Base-by-base conservation (phyloP, 2,329 filamentous ascomycete species). In the Pyrenophora tritici-repentis region DNA sequence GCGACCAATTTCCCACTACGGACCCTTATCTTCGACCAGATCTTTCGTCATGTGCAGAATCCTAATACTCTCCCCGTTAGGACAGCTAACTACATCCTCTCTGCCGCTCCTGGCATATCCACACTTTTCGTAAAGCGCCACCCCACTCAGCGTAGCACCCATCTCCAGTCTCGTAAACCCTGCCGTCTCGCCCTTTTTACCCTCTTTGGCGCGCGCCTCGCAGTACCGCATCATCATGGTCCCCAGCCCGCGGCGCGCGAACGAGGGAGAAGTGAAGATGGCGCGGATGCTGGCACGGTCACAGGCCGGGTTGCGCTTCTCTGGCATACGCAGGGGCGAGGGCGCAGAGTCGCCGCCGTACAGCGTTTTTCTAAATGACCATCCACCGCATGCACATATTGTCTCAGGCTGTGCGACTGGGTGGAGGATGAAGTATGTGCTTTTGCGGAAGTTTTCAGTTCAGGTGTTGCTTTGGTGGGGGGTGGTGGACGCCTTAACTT, bases 211-310 rank as follows among this genome's bases (percentile, higher is more conserved):
- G 4, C 53, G 54, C 41, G 48, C 60, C 46, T 73, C 70, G 42
- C 70, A 73, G 50, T 68, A 64, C 57, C 70, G 56, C 70, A 73
- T 72, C 67, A 73, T 64, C 70, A 72, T 73, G 2, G 69, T 73
- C 1, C 70, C 70, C 6, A 73, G 57, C 0, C 68, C 68, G 4
- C 55, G 57, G 2, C 68, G 59, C 32, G 66, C 65, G 43, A 53
- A 70, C 6, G 50, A 53, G 1, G 70, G 70, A 53, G 63, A 50
- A 40, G 70, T 73, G 54, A 73, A 73, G 22, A 73, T 73, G 2
- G 70, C 70, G 4, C 70, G 56, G 40, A 73, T 72, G 22, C 64
- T 68, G 12, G 70, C 70, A 3, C 68, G 60, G 31, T 72, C 69
- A 3, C 29, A 50, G 3, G 29, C 12, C 1, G 69, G 66, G 42